Base-by-base conservation (phyloP, 441 rosid species). In the Adansonia gregorii region DNA sequence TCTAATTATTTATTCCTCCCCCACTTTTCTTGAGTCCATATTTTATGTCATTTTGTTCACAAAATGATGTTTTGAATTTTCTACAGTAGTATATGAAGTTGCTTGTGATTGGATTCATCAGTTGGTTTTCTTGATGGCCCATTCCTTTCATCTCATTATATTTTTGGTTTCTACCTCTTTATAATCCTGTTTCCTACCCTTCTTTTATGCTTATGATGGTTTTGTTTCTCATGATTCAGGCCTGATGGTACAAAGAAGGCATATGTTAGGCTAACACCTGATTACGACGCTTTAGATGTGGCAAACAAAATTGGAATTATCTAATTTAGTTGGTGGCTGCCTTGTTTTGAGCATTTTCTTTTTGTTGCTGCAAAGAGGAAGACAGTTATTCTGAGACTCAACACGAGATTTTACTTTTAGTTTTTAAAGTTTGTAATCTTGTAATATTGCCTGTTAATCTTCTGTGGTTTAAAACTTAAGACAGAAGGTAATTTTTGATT, bases 221-320 rank as follows among this genome's bases (percentile, higher is more conserved):
- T 73, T 20, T 46, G 22, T n/a, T 41, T 72, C 39, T 49, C 68
- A 6, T 82, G 68, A 59, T 85, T 6, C 89, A 92, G 99, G 92
- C 99, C 99, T 60, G 97, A 95, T 82, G 98, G 97, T 22, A 93
- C 98, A 0, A 95, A 95, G 93, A 93, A 92, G 84, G 97, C 99
- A 4, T 92, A 89, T 77, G 97, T 95, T 24, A 91, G 99, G 88
- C 86, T 95, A 86, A 90, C 97, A 17, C 95, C 98, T 1, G 97
- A 94, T 77, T 86, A 82, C 3, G 98, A 93, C 79, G 99, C 98
- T 3, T 83, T 95, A 83, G 99, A 93, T 51, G 97, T 93, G 71
- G 98, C 97, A 39, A 95, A 94, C 93, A 95, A 95, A 78, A 95
- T 95, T 3, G 99, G 98, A 74, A 94, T 95, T 74, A 94, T 94